These are phyloP conservation scores for Hyphodiscus sp. DNA, from an alignment of 2,329 filamentous ascomycete genomes.

Conservation along the genomic window DNA sequence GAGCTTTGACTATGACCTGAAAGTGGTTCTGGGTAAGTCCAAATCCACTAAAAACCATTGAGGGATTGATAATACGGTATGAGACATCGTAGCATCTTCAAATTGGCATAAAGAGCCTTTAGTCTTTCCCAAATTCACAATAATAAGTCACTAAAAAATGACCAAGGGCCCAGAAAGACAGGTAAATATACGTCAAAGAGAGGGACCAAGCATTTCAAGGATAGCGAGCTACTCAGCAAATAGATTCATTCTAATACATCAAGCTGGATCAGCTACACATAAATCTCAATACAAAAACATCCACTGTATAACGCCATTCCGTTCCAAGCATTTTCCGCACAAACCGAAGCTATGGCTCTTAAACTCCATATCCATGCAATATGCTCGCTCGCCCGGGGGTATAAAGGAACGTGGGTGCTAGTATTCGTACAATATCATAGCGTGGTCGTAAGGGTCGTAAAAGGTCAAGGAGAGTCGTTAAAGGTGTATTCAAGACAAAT, in stretches of 20 bases:
- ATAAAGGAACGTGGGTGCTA: conserved; percentile 26
- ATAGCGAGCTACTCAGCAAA: not conserved
- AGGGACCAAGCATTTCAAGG: not conserved
- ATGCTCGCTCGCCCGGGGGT: conserved; percentile 15
- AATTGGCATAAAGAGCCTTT: no score
- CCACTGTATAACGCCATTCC: conserved; percentile 8
- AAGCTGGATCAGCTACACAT: not conserved
- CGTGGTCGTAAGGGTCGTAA: conserved; percentile 25
- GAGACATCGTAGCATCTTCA: no score
- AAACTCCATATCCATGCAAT: conserved; percentile 26
- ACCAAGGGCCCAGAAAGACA: not conserved
- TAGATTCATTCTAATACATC: conserved; percentile 2
- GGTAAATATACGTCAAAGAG: not conserved
- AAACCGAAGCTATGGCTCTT: conserved; percentile 4
- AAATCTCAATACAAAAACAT: conserved; percentile 1
- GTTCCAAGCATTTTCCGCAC: conserved; percentile 11
- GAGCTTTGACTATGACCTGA: no score
- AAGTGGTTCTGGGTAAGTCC: no score
- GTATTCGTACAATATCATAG: conserved; percentile 30
- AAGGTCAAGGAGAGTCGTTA: conserved; percentile 18
- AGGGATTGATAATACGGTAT: no score
- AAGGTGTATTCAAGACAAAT: not conserved
- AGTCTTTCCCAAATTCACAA: no score
- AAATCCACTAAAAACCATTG: no score
- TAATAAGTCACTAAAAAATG: no score